A percentile compares a stretch with the other conserved stretches of the same genome.
phyloP scores from a whole-genome alignment of 495 filamentous ascomycete genomes.

The Choiromyces venosus region DNA sequence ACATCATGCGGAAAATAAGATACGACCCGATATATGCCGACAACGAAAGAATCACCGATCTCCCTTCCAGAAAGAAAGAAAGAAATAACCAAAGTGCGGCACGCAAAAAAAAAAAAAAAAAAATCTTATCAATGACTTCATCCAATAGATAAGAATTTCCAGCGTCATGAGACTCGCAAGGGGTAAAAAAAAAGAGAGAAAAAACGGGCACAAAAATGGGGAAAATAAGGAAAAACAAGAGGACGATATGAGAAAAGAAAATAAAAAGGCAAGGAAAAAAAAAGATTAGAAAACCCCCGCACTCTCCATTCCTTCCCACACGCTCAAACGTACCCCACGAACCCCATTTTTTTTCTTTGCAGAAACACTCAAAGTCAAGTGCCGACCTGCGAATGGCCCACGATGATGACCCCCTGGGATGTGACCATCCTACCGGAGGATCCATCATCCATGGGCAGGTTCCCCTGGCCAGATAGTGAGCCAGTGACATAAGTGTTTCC shows the following conservation, averaged over 20 bases:
- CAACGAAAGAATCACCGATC: slow-evolving; percentile 24
- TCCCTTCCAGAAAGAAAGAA: slow-evolving; percentile 11
- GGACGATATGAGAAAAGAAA: neutral
- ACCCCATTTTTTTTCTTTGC: neutral
- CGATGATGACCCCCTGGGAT: slow-evolving; percentile 32
- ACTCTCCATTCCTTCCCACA: neutral
- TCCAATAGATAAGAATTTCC: neutral
- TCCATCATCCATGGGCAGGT: slow-evolving; percentile 25
- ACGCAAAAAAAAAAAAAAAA: slow-evolving; percentile 21
- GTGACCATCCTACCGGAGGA: slow-evolving; percentile 24
- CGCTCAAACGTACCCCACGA: slow-evolving; percentile 13
- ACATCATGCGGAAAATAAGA: slow-evolving; percentile 10
- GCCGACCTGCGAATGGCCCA: slow-evolving; percentile 27
- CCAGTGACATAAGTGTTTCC: slow-evolving; percentile 34
- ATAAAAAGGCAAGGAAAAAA: neutral
- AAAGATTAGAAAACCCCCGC: neutral
- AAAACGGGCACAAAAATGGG: neutral
- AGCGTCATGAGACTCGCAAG: neutral
- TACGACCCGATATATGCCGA: slow-evolving; percentile 21
- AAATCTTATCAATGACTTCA: neutral
- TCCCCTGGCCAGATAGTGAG: slow-evolving; percentile 27
- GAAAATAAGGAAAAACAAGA: neutral
- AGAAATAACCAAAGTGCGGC: slow-evolving; percentile 21
- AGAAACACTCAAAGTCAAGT: slow-evolving; percentile 25
- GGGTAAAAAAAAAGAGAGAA: slow-evolving; percentile 7